Evolutionary conservation across 1,284 basidiomycete genomes (phyloP).

Genomic region (Leccinum pallidistipes): DNA sequence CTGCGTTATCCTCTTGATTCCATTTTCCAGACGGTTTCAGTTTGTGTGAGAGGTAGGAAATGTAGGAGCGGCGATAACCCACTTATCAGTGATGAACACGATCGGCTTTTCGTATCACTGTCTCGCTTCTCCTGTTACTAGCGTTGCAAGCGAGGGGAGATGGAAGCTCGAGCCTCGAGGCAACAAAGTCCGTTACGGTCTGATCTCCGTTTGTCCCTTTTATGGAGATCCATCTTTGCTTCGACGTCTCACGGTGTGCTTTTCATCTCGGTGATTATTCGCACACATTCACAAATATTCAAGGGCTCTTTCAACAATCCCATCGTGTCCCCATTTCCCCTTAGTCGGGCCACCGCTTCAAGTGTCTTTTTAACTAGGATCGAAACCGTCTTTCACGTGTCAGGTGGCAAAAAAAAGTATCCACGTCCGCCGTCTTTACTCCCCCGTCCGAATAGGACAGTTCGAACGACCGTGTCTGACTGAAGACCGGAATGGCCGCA

Average conservation of each 20-base stretch:
- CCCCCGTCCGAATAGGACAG: background rate
- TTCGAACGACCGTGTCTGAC: background rate
- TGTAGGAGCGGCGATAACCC: background rate
- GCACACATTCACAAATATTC: constrained; percentile 1
- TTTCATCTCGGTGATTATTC: background rate
- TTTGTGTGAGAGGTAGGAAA: background rate
- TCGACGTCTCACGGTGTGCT: background rate
- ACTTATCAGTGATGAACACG: background rate
- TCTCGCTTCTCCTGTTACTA: background rate
- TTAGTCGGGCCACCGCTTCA: constrained; percentile 7
- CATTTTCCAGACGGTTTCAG: background rate
- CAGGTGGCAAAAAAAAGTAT: background rate
- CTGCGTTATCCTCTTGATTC: constrained; percentile 4
- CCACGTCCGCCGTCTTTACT: background rate
- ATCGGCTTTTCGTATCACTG: background rate
- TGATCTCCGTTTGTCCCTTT: background rate
- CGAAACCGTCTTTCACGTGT: background rate
- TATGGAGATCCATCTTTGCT: background rate
- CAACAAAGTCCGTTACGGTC: background rate
- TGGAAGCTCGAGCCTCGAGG: constrained; percentile 8
- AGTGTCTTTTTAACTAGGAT: background rate
- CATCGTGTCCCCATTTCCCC: constrained; percentile 15
- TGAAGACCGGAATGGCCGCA: background rate
- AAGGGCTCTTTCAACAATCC: constrained; percentile 9
- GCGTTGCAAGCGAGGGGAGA: background rate